Evolutionary conservation across 441 rosid species (phyloP).

Genomic region (Pelargonium hybrid): DNA sequence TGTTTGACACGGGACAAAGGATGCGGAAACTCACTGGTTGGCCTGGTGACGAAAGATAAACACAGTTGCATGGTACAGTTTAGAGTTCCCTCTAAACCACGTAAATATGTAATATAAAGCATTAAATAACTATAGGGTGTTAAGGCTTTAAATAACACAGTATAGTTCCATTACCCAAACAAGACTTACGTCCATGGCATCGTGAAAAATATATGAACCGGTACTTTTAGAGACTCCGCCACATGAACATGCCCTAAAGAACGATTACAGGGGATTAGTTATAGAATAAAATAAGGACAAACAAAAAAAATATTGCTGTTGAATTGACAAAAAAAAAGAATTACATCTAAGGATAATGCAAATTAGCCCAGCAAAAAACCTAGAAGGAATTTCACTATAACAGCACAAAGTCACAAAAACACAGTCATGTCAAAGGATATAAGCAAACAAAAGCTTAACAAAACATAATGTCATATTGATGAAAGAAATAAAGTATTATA

Average conservation of each 20-base stretch:
- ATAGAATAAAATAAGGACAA: slow-evolving; percentile 14
- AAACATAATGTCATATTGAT: no score
- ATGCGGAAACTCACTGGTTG: slow-evolving; percentile 96
- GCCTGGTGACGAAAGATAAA: slow-evolving; percentile 40
- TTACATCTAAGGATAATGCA: background rate
- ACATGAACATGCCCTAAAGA: slow-evolving; percentile 86
- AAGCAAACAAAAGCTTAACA: no score
- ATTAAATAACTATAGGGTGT: slow-evolving; percentile 15
- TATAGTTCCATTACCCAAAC: slow-evolving; percentile 37
- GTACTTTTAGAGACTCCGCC: slow-evolving; percentile 86
- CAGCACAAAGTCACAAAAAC: background rate
- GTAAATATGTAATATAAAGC: slow-evolving; percentile 8
- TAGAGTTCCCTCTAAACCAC: slow-evolving; percentile 24
- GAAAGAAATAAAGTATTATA: no score
- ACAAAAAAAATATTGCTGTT: slow-evolving; percentile 11
- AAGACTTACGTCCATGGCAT: slow-evolving; percentile 99
- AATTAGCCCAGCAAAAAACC: background rate
- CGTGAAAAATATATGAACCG: slow-evolving; percentile 92
- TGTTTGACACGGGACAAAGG: slow-evolving; percentile 98
- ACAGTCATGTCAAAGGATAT: no score
- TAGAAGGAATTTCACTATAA: background rate
- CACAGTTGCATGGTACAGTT: slow-evolving; percentile 19
- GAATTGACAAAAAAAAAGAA: background rate
- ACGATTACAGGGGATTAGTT: slow-evolving; percentile 25
- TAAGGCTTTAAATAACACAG: slow-evolving; percentile 21